Percentiles rank a stretch among this genome's conserved stretches.
Conservation (phyloP, 495 filamentous ascomycete species). For the Penicillium desertorum region DNA sequence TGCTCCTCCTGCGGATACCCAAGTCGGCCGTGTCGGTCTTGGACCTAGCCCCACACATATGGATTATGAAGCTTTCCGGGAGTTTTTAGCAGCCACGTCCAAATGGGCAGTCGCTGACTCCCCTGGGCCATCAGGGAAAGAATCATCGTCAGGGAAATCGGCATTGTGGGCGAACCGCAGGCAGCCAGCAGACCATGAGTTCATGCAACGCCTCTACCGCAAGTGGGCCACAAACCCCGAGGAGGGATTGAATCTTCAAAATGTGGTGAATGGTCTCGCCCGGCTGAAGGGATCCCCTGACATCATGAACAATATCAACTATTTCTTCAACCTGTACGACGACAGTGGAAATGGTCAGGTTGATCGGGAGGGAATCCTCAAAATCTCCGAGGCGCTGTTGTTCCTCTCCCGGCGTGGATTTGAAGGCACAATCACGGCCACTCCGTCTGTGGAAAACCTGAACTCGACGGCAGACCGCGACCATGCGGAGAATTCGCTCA, state of each 20-base stretch:
- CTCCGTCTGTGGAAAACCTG: constrained; percentile 39
- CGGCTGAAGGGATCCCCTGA: constrained; percentile 87
- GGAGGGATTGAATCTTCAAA: constrained; percentile 76
- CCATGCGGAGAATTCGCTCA: constrained; percentile 40
- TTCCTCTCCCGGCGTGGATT: constrained; percentile 88
- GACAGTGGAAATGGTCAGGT: constrained; percentile 88
- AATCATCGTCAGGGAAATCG: constrained; percentile 48
- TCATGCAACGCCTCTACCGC: constrained; percentile 83
- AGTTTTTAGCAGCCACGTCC: constrained; percentile 84
- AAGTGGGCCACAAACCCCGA: constrained; percentile 80
- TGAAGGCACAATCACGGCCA: constrained; percentile 65
- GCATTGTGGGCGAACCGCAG: constrained; percentile 72
- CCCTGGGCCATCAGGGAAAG: constrained; percentile 57
- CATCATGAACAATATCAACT: constrained; percentile 95
- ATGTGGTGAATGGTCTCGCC: constrained; percentile 87
- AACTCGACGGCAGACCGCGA: constrained; percentile 25
- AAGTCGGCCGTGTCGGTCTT: constrained; percentile 78
- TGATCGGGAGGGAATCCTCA: constrained; percentile 93
- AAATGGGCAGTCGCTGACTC: constrained; percentile 90
- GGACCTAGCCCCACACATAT: constrained; percentile 86
- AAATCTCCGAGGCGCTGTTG: constrained; percentile 90
- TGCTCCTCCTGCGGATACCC: constrained; percentile 39
- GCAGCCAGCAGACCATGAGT: constrained; percentile 92
- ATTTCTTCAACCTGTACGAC: constrained; percentile 97
- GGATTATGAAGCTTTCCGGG: constrained; percentile 94